These are phyloP conservation scores for Hordeum pubiflorum DNA, from an alignment of 202 grass and related monocot species.

Conservation along the genomic window DNA sequence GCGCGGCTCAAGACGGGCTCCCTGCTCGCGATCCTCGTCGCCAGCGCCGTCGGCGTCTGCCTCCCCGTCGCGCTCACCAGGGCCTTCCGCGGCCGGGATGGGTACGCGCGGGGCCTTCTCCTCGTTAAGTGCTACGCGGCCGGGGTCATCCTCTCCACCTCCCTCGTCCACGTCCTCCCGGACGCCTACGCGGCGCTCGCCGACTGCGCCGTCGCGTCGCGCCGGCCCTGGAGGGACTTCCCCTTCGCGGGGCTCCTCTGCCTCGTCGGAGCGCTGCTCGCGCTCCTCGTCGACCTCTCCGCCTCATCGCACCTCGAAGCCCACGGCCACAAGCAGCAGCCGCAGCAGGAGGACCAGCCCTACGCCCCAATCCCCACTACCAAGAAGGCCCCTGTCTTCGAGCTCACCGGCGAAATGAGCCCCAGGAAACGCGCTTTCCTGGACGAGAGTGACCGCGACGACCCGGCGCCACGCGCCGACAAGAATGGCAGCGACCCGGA, in stretches of 20 bases:
- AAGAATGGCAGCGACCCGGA: slow-evolving; percentile 15
- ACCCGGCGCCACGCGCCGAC: neutral
- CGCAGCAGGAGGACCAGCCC: neutral
- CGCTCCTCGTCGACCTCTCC: slow-evolving; percentile 83
- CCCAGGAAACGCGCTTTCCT: slow-evolving; percentile 32
- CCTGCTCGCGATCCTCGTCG: slow-evolving; percentile 54
- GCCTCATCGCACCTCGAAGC: slow-evolving; percentile 66
- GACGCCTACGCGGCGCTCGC: slow-evolving; percentile 79
- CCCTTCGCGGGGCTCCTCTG: slow-evolving; percentile 82
- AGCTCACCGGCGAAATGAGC: slow-evolving; percentile 45
- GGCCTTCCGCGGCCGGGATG: slow-evolving; percentile 41
- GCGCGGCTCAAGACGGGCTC: slow-evolving; percentile 79
- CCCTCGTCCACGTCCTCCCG: slow-evolving; percentile 91
- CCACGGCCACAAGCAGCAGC: neutral
- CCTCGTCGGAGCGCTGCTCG: slow-evolving; percentile 74
- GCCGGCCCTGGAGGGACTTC: slow-evolving; percentile 66
- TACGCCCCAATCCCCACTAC: slow-evolving; percentile 23
- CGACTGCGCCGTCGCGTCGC: slow-evolving; percentile 60
- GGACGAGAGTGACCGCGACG: neutral
- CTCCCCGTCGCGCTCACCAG: slow-evolving; percentile 72
- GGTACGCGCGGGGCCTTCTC: slow-evolving; percentile 59
- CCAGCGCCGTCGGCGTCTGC: slow-evolving; percentile 68
- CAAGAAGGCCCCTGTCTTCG: slow-evolving; percentile 37
- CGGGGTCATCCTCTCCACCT: slow-evolving; percentile 90
- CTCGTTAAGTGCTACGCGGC: slow-evolving; percentile 97